Conservation (phyloP, 2,329 filamentous ascomycete species). For the Aureobasidium leucospermi region DNA sequence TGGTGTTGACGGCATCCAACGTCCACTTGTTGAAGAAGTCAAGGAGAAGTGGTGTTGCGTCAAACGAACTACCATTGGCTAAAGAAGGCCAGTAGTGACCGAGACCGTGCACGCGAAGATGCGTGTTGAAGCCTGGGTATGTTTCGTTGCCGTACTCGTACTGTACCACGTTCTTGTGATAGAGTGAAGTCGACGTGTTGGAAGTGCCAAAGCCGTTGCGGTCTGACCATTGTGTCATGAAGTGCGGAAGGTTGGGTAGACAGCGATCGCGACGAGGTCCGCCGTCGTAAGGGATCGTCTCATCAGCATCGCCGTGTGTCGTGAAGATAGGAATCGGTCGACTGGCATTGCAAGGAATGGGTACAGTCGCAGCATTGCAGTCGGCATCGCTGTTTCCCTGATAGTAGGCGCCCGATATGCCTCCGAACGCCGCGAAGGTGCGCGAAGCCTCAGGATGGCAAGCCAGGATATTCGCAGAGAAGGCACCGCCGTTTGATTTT, state of each 20-base stretch:
- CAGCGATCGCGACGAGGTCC: conserved; percentile 23
- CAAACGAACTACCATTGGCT: conserved; percentile 10
- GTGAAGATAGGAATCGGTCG: conserved; percentile 35
- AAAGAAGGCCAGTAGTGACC: conserved; percentile 36
- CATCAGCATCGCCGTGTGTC: conserved; percentile 37
- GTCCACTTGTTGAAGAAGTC: conserved; percentile 21
- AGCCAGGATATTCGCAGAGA: conserved; percentile 38
- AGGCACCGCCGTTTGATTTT: conserved; percentile 50
- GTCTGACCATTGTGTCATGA: conserved; percentile 33
- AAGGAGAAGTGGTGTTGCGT: conserved; percentile 20
- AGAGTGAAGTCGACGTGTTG: conserved; percentile 22
- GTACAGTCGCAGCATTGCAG: conserved; percentile 19
- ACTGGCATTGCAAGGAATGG: conserved; percentile 23
- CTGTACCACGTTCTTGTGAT: conserved; percentile 25
- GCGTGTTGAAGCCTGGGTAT: conserved; percentile 27
- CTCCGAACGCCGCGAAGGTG: conserved; percentile 45
- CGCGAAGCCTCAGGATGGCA: conserved; percentile 36
- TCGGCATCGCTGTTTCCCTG: conserved; percentile 19
- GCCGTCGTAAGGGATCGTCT: conserved; percentile 35
- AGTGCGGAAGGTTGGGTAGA: conserved; percentile 25
- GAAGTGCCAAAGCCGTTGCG: conserved; percentile 27
- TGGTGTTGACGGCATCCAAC: conserved; percentile 5
- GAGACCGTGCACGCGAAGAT: conserved; percentile 33
- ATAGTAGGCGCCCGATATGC: conserved; percentile 43
- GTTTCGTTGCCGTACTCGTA: conserved; percentile 18